These are phyloP conservation scores for Pelargonium cotyledonis DNA, from an alignment of 441 rosid species.

Conservation along the genomic window DNA sequence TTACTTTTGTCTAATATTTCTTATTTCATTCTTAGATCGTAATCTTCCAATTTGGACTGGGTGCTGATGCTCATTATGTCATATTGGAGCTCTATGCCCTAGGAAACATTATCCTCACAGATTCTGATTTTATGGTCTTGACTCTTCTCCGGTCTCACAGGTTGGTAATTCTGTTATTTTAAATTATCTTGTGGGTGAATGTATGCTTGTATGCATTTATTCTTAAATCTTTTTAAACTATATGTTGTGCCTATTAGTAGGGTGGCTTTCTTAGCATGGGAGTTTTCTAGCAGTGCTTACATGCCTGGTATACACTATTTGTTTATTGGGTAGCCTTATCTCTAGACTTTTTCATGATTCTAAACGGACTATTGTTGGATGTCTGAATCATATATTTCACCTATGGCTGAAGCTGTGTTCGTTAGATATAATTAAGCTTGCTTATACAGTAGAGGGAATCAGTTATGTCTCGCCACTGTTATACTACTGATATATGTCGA, in stretches of 20 bases:
- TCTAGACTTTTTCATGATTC: background rate
- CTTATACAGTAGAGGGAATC: background rate
- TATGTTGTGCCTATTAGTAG: too few species aligned
- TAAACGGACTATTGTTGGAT: background rate
- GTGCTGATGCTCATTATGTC: conserved; percentile 77
- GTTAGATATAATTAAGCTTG: background rate
- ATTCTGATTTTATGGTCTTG: conserved; percentile 75
- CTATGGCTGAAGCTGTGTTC: background rate
- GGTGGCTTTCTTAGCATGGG: too few species aligned
- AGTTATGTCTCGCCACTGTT: background rate
- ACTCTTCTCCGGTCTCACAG: conserved; percentile 97
- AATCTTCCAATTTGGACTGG: conserved; percentile 89
- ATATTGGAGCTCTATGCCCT: conserved; percentile 95
- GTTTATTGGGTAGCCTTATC: background rate
- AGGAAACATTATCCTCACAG: conserved; percentile 92
- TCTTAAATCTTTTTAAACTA: too few species aligned
- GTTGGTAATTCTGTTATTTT: conserved; percentile 31
- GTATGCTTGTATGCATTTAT: too few species aligned
- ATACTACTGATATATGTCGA: too few species aligned
- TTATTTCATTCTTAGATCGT: conserved; percentile 49
- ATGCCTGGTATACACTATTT: background rate
- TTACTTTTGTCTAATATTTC: conserved; percentile 1
- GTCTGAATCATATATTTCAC: background rate
- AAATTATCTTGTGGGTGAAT: background rate
- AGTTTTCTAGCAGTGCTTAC: too few species aligned